phyloP scores from a whole-genome alignment of 768 basidiomycete species.

The Agrocybe praecox region DNA sequence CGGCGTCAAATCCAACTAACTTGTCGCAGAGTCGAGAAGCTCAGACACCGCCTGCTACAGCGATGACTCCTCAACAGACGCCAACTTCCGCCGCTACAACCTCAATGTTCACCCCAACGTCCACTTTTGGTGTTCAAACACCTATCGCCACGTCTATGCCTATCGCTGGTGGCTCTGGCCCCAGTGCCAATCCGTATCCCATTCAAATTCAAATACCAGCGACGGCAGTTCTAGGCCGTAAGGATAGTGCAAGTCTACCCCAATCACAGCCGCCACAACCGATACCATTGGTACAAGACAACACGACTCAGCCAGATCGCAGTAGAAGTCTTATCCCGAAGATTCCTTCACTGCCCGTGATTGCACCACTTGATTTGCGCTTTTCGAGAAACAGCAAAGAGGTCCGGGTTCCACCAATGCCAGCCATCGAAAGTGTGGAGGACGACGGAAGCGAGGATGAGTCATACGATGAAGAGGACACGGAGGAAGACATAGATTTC shows the following conservation, averaged over 20 bases:
- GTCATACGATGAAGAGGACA: constrained; percentile 10
- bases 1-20: background rate
- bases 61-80: constrained; percentile 6
- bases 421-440: constrained; percentile 36
- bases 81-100: constrained; percentile 20
- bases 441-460: constrained; percentile 27
- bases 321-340: constrained; percentile 7
- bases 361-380: constrained; percentile 61
- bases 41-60: background rate
- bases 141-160: constrained; percentile 11
- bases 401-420: constrained; percentile 27
- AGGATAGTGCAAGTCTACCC: background rate
- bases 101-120: constrained; percentile 25
- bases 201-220: background rate
- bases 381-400: constrained; percentile 37
- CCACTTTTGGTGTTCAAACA: constrained; percentile 17
- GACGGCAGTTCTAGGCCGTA: background rate
- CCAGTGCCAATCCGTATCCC: background rate
- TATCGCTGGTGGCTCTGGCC: background rate
- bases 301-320: background rate
- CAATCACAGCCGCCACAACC: background rate
- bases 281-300: background rate
- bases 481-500: constrained; percentile 21
- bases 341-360: constrained; percentile 40
- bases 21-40: background rate